Conservation (phyloP, 2,329 filamentous ascomycete species). For the Lithohypha guttulata region DNA sequence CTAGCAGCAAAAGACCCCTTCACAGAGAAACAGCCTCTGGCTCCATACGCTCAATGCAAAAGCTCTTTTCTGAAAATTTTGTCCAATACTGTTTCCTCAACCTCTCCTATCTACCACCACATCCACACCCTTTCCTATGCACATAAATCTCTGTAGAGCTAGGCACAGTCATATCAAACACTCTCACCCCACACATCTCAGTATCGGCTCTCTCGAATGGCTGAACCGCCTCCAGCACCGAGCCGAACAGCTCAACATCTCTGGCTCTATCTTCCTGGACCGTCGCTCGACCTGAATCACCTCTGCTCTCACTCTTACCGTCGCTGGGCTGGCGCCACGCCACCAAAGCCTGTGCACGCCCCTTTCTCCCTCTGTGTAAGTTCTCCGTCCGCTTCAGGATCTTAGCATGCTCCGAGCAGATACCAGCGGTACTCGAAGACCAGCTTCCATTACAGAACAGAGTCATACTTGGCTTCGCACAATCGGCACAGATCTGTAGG, state of each 20-base stretch:
- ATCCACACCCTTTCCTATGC: constrained; percentile 2
- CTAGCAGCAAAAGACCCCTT: too few relatives aligned
- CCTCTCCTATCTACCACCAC: not conserved
- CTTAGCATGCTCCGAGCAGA: not conserved
- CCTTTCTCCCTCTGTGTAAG: not conserved
- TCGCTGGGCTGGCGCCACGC: not conserved
- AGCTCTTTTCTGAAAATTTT: too few relatives aligned
- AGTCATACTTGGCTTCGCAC: not conserved
- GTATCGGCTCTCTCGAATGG: not conserved
- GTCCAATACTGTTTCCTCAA: too few relatives aligned
- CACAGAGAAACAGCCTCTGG: too few relatives aligned
- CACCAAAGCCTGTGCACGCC: not conserved
- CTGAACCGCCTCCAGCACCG: constrained; percentile 3
- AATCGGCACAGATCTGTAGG: constrained; percentile 2
- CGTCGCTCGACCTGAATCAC: too few relatives aligned
- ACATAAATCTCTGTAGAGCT: not conserved
- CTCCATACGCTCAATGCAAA: too few relatives aligned
- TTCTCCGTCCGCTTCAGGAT: not conserved
- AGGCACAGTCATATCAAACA: constrained; percentile 5
- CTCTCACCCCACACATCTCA: not conserved
- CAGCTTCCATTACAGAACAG: not conserved
- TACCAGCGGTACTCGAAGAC: not conserved
- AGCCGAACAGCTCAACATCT: not conserved
- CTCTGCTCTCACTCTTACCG: not conserved
- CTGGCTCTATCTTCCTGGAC: not conserved